phyloP scores from a whole-genome alignment of 192 early-diverging fungal species.

The Gaertneriomyces sp. region DNA sequence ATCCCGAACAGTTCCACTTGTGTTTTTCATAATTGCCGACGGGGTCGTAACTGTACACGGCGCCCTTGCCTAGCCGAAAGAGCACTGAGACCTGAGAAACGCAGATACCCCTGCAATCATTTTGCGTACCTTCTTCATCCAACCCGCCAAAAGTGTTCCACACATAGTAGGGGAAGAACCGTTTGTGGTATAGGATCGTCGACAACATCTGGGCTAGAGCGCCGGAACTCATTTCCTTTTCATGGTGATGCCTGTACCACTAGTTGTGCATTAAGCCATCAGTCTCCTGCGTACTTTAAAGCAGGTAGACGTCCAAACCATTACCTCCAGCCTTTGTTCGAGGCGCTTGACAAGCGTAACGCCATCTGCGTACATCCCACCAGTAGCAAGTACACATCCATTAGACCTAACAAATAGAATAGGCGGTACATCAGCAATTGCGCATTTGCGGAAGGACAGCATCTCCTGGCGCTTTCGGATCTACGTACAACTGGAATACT shows the following conservation, averaged over 20 bases:
- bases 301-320: not conserved
- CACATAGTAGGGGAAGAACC: constrained; percentile 98
- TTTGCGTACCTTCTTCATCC: constrained; percentile 69
- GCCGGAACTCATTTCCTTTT: constrained; percentile 75
- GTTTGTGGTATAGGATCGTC: constrained; percentile 82
- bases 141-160: constrained; percentile 90
- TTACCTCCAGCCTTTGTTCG: constrained; percentile 84
- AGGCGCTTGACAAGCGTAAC: constrained; percentile 80
- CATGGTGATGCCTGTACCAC: constrained; percentile 91
- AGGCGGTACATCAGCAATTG: no score
- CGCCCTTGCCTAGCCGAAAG: constrained; percentile 66
- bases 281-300: not conserved
- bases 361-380: constrained; percentile 87
- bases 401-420: constrained; percentile 56
- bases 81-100: not conserved
- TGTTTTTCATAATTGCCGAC: constrained; percentile 87
- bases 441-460: no score
- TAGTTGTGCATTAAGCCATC: constrained; percentile 20
- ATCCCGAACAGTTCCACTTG: constrained; percentile 71
- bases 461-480: no score
- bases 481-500: constrained; percentile 67
- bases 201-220: constrained; percentile 95
- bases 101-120: not conserved
- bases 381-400: constrained; percentile 73
- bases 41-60: constrained; percentile 89